Evolutionary conservation across 805 yeast genomes (phyloP).

Genomic region (Millerago galiae): DNA sequence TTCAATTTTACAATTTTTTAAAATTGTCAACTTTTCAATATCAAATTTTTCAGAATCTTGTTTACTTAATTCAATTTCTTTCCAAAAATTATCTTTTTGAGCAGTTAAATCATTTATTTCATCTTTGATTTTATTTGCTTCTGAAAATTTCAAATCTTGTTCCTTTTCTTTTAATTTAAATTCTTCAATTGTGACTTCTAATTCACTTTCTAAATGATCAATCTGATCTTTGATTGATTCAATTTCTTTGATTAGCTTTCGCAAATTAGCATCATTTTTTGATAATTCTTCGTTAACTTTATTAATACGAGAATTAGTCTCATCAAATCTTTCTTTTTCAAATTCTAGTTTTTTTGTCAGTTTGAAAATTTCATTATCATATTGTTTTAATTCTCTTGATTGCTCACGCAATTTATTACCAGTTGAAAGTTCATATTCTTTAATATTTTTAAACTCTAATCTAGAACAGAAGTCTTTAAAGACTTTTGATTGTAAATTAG

Average conservation of each 20-base stretch:
- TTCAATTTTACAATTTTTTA: slow-evolving; percentile 72
- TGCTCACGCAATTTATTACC: slow-evolving; percentile 52
- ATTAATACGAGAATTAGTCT: slow-evolving; percentile 41
- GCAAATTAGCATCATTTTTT: slow-evolving; percentile 30
- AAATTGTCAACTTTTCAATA: slow-evolving; percentile 48
- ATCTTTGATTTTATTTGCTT: slow-evolving; percentile 43
- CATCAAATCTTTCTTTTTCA: slow-evolving; percentile 53
- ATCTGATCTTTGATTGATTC: slow-evolving; percentile 26
- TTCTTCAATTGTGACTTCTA: slow-evolving; percentile 32
- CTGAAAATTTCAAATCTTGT: slow-evolving; percentile 26
- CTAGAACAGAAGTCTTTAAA: slow-evolving; percentile 49
- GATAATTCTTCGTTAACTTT: slow-evolving; percentile 36
- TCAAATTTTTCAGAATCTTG: slow-evolving; percentile 49
- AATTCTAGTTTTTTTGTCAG: slow-evolving; percentile 56
- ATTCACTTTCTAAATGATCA: slow-evolving; percentile 34
- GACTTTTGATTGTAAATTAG: slow-evolving; percentile 35
- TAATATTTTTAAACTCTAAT: slow-evolving; percentile 48
- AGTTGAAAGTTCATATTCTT: slow-evolving; percentile 65
- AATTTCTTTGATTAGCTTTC: slow-evolving; percentile 28
- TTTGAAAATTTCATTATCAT: slow-evolving; percentile 53
- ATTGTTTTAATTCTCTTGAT: slow-evolving; percentile 55
- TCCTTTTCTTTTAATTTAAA: slow-evolving; percentile 28
- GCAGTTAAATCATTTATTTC: slow-evolving; percentile 30
- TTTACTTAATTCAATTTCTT: slow-evolving; percentile 34
- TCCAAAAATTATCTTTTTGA: slow-evolving; percentile 25